Evolutionary conservation across 2,329 filamentous ascomycete genomes (phyloP), one percentile per base, ranked within the genome.

Genomic region (Ilyonectria robusta): DNA sequence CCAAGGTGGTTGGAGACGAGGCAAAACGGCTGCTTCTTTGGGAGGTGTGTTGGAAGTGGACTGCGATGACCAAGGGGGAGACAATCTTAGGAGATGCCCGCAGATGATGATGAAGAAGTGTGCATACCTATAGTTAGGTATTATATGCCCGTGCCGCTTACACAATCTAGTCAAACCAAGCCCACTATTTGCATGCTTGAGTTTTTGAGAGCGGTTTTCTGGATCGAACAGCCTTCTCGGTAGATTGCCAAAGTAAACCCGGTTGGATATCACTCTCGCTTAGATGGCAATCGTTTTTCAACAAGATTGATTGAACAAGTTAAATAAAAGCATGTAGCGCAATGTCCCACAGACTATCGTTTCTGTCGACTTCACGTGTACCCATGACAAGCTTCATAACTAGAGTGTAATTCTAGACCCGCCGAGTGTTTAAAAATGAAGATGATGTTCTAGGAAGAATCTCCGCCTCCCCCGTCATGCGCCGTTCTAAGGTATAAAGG

Each of bases 1-100:
- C 70, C 2, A 4, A n/a, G 4, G 21, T 50, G 1, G 65, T 66
- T 7, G 42, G 50, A 10, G 62, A 72, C n/a, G 15, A 29, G 4
- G n/a, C 21, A 0, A 63, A 62, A 13, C 59, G 59, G 11, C 10
- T 50, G 1, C 1, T 48, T 1, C 9, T 75, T 11, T 75, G 72
- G 71, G 48, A 54, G 2, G 66, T 59, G 4, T 75, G 72, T 11
- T 75, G 68, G 72, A 19, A 56, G 5, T 75, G 72, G 72, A 15
- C 60, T 3, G 61, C 35, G 0, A 23, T 75, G 42, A 42, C 1
- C 6, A 35, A 53, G 17, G 61, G 53, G 4, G 71, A 75, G n/a
- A 74, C 70, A 13, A 37, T 47, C 1, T 35, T 75, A 8, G 11
- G 1, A 15, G 21, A 58, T 59, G 67, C 60, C n/a, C 4, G 54